phyloP scores from a whole-genome alignment of 441 rosid species.

The Erodium texanum region DNA sequence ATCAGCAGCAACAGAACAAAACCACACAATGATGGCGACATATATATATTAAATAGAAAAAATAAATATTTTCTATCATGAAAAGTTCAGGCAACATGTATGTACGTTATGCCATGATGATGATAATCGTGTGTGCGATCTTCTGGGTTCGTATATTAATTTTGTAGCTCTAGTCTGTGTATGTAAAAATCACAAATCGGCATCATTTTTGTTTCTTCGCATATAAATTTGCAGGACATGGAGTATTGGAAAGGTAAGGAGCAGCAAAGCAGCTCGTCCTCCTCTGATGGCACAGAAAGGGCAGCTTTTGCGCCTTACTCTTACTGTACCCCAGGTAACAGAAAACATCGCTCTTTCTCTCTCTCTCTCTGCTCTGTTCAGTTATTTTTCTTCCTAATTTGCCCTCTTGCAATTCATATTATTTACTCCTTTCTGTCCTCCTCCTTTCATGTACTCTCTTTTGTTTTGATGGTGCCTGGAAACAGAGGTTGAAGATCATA shows the following conservation, averaged over 20 bases:
- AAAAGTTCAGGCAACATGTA: neutral
- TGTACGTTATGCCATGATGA: neutral
- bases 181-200: neutral
- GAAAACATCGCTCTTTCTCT: neutral
- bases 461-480: neutral
- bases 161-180: neutral
- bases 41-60: neutral
- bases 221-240: conserved; percentile 24
- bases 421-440: neutral
- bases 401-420: neutral
- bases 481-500: conserved; percentile 38
- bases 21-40: neutral
- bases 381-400: neutral
- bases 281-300: conserved; percentile 16
- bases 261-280: conserved; percentile 7
- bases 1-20: neutral
- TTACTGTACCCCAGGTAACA: conserved; percentile 22
- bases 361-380: neutral
- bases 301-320: conserved; percentile 10
- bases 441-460: neutral
- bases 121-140: neutral
- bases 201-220: neutral
- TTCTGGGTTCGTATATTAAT: too few relatives aligned
- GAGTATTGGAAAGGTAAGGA: conserved; percentile 23
- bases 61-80: neutral